phyloP scores from a whole-genome alignment of 495 filamentous ascomycete genomes.

The Trichoderma reesei region DNA sequence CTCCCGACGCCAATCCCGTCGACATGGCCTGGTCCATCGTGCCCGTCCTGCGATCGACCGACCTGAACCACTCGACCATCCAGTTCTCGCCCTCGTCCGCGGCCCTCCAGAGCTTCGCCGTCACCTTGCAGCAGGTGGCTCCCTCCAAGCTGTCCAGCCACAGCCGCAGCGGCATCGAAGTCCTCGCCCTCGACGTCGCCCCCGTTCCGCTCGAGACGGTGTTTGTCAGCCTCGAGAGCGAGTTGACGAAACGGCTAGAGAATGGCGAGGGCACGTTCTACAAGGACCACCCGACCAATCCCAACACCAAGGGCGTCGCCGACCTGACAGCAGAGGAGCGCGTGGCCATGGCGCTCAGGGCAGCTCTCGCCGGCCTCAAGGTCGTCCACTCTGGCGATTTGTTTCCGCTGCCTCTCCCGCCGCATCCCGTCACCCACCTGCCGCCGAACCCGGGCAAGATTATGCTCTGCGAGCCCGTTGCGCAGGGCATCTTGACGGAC shows the following conservation, averaged over 20 bases:
- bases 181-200: constrained; percentile 69
- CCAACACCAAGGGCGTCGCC: constrained; percentile 19
- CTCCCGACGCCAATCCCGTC: constrained; percentile 53
- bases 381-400: constrained; percentile 78
- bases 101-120: constrained; percentile 66
- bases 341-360: constrained; percentile 66
- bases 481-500: constrained; percentile 70
- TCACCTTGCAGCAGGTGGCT: constrained; percentile 46
- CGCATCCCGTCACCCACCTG: constrained; percentile 84
- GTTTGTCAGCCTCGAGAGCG: constrained; percentile 73
- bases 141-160: constrained; percentile 54
- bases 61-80: constrained; percentile 61
- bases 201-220: constrained; percentile 73
- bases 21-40: constrained; percentile 73
- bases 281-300: constrained; percentile 30
- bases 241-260: constrained; percentile 50
- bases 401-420: constrained; percentile 68
- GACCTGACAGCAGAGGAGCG: constrained; percentile 45
- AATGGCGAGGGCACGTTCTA: constrained; percentile 49
- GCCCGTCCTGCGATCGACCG: constrained; percentile 54
- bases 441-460: constrained; percentile 74
- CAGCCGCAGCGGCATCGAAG: constrained; percentile 59
- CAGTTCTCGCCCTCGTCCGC: constrained; percentile 73
- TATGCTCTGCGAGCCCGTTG: constrained; percentile 64
- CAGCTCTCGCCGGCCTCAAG: constrained; percentile 56